A percentile compares a stretch with the other conserved stretches of the same genome.
Conservation (phyloP, 768 basidiomycete species). For the Collybia sp. region DNA sequence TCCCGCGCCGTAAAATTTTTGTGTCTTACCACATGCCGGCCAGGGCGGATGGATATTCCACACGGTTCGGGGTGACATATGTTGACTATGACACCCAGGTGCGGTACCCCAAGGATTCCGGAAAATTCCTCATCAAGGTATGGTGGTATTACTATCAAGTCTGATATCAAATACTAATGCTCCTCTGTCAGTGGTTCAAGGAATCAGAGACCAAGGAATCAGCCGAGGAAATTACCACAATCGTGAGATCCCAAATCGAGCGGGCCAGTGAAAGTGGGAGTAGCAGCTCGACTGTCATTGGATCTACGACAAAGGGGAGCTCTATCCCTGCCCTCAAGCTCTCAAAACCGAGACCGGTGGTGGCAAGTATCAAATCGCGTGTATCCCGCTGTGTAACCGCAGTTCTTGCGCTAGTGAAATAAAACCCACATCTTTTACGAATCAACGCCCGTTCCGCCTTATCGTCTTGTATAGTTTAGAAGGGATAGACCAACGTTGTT, state of each 20-base stretch:
- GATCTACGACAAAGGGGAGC: conserved; percentile 14
- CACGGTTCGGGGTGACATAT: conserved; percentile 69
- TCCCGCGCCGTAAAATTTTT: background rate
- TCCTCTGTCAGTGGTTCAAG: conserved; percentile 33
- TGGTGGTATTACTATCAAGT: conserved; percentile 3
- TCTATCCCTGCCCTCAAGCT: conserved; percentile 3
- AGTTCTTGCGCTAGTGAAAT: conserved; percentile 19
- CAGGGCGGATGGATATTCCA: conserved; percentile 63
- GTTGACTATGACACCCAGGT: conserved; percentile 68
- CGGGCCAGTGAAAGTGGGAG: conserved; percentile 2
- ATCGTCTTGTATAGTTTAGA: no score
- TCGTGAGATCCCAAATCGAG: conserved; percentile 1
- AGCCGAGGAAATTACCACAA: background rate
- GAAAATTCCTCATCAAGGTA: conserved; percentile 52
- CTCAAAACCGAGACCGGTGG: conserved; percentile 2
- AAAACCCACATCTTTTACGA: conserved; percentile 1
- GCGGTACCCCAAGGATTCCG: conserved; percentile 61
- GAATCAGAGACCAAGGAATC: conserved; percentile 6
- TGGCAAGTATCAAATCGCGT: conserved; percentile 15
- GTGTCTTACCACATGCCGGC: background rate
- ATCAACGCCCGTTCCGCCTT: no score
- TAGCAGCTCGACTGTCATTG: conserved; percentile 7
- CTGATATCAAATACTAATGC: background rate
- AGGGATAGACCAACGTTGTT: no score
- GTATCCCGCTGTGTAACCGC: conserved; percentile 18